Percentiles rank a stretch among this genome's conserved stretches.
phyloP scores from a whole-genome alignment of 2,329 filamentous ascomycete species.

The Aspergillus sclerotialis region DNA sequence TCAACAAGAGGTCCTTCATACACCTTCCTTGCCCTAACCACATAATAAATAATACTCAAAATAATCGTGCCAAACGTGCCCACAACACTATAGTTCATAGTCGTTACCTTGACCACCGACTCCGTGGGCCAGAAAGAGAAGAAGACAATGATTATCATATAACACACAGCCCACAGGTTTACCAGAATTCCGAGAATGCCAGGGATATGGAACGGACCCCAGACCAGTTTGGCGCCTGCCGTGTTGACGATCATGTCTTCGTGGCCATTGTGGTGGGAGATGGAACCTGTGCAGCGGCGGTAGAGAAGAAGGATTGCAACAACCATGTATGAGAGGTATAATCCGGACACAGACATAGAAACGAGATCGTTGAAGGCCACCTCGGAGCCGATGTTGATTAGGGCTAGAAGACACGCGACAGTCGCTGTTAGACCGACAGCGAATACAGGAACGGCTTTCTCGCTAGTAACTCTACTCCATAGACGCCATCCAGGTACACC shows the following conservation, averaged over 20 bases:
- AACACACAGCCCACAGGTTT: conserved; percentile 39
- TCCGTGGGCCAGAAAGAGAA: conserved; percentile 44
- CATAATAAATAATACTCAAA: conserved; percentile 36
- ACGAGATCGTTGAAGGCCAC: conserved; percentile 45
- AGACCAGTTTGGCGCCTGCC: conserved; percentile 18
- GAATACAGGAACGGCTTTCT: conserved; percentile 17
- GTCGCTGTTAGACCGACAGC: conserved; percentile 19
- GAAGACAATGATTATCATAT: conserved; percentile 40
- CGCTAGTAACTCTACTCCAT: conserved; percentile 16
- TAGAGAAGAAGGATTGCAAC: conserved; percentile 38
- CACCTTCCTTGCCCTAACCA: conserved; percentile 24
- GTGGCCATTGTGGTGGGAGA: conserved; percentile 3
- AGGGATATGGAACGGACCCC: conserved; percentile 22
- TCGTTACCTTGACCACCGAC: conserved; percentile 28
- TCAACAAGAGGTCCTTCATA: conserved; percentile 27
- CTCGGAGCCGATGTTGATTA: conserved; percentile 47
- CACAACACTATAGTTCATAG: conserved; percentile 43
- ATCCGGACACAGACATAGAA: conserved; percentile 39
- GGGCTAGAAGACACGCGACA: conserved; percentile 30
- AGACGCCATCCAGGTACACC: conserved; percentile 25
- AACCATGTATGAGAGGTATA: conserved; percentile 45
- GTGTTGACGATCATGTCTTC: background rate
- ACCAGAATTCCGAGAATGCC: conserved; percentile 33
- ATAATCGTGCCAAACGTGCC: conserved; percentile 36
- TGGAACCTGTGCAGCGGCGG: conserved; percentile 29